A percentile compares a stretch with the other conserved stretches of the same genome.
Evolutionary conservation across 2,329 filamentous ascomycete genomes (phyloP).

Genomic region (Neonectria ditissima): DNA sequence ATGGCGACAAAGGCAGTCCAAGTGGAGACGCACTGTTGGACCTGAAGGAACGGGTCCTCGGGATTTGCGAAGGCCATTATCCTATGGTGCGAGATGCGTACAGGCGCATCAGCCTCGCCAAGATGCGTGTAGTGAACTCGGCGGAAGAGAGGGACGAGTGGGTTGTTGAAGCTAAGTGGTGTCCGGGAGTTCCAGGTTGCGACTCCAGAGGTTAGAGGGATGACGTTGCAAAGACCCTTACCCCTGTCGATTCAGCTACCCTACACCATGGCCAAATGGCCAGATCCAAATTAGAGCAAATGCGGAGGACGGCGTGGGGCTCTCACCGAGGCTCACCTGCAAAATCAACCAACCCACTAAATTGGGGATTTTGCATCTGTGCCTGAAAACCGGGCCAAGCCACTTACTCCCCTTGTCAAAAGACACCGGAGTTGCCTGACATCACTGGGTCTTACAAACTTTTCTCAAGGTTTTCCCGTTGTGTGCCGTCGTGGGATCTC

Average conservation of each 20-base stretch:
- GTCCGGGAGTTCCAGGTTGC: conserved; percentile 32
- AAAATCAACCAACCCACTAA: conserved; percentile 45
- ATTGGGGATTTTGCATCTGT: conserved; percentile 34
- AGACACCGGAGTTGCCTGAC: not conserved
- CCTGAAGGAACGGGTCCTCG: conserved; percentile 78
- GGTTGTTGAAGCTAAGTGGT: conserved; percentile 11
- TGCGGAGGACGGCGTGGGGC: conserved; percentile 19
- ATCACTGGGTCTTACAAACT: not conserved
- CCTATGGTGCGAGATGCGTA: conserved; percentile 44
- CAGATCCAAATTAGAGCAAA: not conserved
- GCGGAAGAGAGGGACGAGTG: conserved; percentile 3
- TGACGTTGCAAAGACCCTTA: conserved; percentile 46
- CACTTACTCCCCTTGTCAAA: conserved; percentile 1
- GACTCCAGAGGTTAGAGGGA: conserved; percentile 41
- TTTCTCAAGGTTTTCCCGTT: not conserved
- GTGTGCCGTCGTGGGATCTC: not conserved
- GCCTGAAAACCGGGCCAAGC: conserved; percentile 22
- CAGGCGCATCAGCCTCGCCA: conserved; percentile 38
- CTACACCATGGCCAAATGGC: conserved; percentile 7
- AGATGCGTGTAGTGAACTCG: not conserved
- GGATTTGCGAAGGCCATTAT: conserved; percentile 78
- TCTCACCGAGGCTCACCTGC: conserved; percentile 32
- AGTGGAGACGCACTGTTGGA: conserved; percentile 69
- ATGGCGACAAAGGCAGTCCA: conserved; percentile 14
- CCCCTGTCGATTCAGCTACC: conserved; percentile 14